phyloP scores from a whole-genome alignment of 176 grass and related monocot genomes.

The Lolium rigidum region DNA sequence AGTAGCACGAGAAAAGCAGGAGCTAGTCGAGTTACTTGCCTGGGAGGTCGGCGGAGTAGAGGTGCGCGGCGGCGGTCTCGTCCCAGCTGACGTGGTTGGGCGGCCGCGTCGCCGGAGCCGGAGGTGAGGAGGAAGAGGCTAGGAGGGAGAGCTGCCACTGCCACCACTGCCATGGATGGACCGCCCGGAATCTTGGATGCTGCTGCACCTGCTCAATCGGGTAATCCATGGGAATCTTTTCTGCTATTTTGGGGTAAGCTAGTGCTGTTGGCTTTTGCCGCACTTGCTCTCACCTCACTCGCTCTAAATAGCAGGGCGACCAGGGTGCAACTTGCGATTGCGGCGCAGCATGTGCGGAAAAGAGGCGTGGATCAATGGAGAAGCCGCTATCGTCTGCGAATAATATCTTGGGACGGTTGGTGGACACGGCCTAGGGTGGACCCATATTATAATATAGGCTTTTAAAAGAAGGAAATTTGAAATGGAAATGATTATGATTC shows the following conservation, averaged over 20 bases:
- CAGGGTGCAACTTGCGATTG: not conserved
- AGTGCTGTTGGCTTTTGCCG: not conserved
- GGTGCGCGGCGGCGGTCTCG: conserved; percentile 68
- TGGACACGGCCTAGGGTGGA: not conserved
- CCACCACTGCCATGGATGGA: conserved; percentile 37
- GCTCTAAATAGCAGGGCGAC: not conserved
- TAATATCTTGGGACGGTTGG: not conserved
- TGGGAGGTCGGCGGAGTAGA: conserved; percentile 67
- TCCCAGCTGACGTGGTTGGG: conserved; percentile 69
- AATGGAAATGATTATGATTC: no score
- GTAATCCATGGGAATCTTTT: conserved; percentile 39
- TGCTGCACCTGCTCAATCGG: conserved; percentile 32
- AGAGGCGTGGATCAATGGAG: not conserved
- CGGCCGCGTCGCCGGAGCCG: conserved; percentile 11
- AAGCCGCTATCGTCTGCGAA: not conserved
- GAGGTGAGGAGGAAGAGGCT: conserved; percentile 4
- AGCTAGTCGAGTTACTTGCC: conserved; percentile 43
- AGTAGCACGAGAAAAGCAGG: not conserved
- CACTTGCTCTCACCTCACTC: no score
- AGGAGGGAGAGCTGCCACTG: conserved; percentile 50
- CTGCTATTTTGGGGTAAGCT: not conserved
- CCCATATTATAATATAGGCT: not conserved
- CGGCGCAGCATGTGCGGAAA: conserved; percentile 9
- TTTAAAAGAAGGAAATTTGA: no score
- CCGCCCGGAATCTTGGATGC: not conserved